Base-by-base conservation (phyloP, 2,329 filamentous ascomycete species). In the Pezicula radicicola region DNA sequence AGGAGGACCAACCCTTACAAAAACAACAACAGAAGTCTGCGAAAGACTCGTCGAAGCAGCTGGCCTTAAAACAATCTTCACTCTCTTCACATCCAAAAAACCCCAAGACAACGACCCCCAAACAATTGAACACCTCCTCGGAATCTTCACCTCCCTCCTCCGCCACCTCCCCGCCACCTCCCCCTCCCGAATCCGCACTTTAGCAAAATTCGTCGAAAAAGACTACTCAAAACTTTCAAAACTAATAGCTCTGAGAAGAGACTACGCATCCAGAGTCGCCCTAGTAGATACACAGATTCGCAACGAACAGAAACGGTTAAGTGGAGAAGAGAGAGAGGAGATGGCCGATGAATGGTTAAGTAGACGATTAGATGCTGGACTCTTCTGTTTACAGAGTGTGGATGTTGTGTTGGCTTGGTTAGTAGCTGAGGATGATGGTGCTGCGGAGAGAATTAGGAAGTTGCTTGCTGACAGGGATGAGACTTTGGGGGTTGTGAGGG, bases 151-250 rank as follows among this genome's bases (percentile, higher is more conserved):
- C 1, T 89, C 88, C 0, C 79, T 99, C 67, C 76, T 99, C 1
- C 85, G 91, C 21, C 78, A 86, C 4, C 71, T 99, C 1, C 91
- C 92, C 0, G 88, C 84, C 15, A 83, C 90, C 30, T 91, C 89
- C 1, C 77, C 89, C 0, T 79, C 85, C 30, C 82, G 94, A 6
- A 95, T 97, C 60, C 83, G 94, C 4, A 81, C 87, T 1, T 78
- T 97, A 4, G 93, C 92, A 45, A 99, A 99, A 66, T 97, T 97
- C 63, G 88, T 96, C 16, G 94, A 99, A 69, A 96, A 91, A 66
- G 85, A 96, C 58, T 96, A 95, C 67, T 90, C 87, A 60, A 97
- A 97, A 75, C 83, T 91, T 36, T 73, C 67, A 6, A 89, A 85
- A 65, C 75, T 97, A 4, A 68, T 96, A 35, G 76, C 79, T 54